Percentiles rank a stretch among this genome's conserved stretches.
phyloP scores from a whole-genome alignment of 208 protist genomes.

The Leishmania turanica region DNA sequence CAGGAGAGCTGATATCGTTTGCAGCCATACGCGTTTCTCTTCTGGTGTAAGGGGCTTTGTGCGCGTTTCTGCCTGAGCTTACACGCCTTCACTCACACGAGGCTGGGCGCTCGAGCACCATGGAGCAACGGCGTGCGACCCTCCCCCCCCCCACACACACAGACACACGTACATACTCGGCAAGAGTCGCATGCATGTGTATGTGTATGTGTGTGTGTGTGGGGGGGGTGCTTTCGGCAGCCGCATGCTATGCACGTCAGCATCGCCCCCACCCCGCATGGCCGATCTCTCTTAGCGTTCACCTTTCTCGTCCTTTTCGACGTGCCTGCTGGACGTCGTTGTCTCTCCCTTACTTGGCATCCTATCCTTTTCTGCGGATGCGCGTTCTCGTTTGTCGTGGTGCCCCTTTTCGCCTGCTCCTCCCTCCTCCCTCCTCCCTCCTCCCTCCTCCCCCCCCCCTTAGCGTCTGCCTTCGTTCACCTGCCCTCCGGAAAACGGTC shows the following conservation, averaged over 20 bases:
- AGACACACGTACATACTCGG: too few relatives aligned
- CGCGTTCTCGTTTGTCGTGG: not conserved
- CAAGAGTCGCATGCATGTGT: not conserved
- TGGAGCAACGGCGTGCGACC: not conserved
- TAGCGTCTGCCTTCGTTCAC: not conserved
- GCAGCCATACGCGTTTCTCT: not conserved
- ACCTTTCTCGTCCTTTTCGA: not conserved
- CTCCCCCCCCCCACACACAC: not conserved
- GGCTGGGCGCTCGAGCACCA: not conserved
- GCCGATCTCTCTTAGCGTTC: not conserved
- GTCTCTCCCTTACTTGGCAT: not conserved
- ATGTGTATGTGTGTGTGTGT: not conserved
- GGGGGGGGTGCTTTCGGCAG: not conserved
- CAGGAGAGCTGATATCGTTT: not conserved
- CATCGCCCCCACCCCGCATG: not conserved
- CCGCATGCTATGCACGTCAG: not conserved
- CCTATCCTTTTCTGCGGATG: not conserved
- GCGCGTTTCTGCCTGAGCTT: not conserved
- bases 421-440: not conserved
- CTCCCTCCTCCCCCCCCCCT: not conserved
- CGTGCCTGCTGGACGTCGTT: not conserved
- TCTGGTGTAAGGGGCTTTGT: not conserved
- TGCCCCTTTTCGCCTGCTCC: not conserved
- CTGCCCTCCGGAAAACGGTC: not conserved
- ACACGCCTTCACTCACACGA: not conserved